Percentiles rank a stretch among this genome's conserved stretches.
Evolutionary conservation across 176 grass and related monocot genomes (phyloP).

Genomic region (Triticum aestivum): IWGSC_CS_RefSeq_v2.1 NC_057807.1:451616408-451616907

Average conservation of each 20-base stretch:
- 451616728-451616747: slow-evolving; percentile 30
- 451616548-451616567: slow-evolving; percentile 82
- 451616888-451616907: slow-evolving; percentile 28
- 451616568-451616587: slow-evolving; percentile 57
- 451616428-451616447: slow-evolving; percentile 67
- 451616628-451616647: background rate
- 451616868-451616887: slow-evolving; percentile 3
- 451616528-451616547: slow-evolving; percentile 77
- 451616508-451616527: slow-evolving; percentile 80
- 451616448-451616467: slow-evolving; percentile 66
- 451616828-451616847: slow-evolving; percentile 40
- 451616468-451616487: slow-evolving; percentile 41
- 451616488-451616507: slow-evolving; percentile 41
- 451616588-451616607: slow-evolving; percentile 27
- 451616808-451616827: slow-evolving; percentile 40
- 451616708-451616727: slow-evolving; percentile 55
- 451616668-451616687: slow-evolving; percentile 10
- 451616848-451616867: slow-evolving; percentile 65
- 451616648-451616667: slow-evolving; percentile 10
- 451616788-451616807: slow-evolving; percentile 69
- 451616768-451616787: slow-evolving; percentile 38
- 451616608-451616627: slow-evolving; percentile 1
- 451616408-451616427: background rate
- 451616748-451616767: slow-evolving; percentile 36
- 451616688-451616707: background rate